phyloP scores from a whole-genome alignment of 352 stramenopile genomes.

The Globisporangium apiculatum region DNA sequence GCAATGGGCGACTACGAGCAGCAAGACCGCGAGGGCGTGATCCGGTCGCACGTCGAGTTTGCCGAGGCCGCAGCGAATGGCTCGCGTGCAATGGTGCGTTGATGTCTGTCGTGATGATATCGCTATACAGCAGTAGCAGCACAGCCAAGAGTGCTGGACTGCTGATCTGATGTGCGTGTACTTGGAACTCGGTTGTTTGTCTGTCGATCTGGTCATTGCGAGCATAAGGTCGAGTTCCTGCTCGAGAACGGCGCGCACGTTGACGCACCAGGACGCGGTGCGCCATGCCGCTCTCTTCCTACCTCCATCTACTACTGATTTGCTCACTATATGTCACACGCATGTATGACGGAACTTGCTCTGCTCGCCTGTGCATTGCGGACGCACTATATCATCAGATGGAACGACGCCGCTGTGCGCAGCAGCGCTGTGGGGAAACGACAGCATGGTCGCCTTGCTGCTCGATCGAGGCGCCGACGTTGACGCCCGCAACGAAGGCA shows the following conservation, averaged over 20 bases:
- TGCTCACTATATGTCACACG: no score
- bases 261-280: conserved; percentile 42
- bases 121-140: background rate
- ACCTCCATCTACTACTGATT: no score
- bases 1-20: conserved; percentile 23
- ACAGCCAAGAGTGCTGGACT: background rate
- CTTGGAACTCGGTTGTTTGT: background rate
- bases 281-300: no score
- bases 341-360: no score
- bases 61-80: conserved; percentile 56
- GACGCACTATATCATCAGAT: conserved; percentile 19
- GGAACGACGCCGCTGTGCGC: conserved; percentile 56
- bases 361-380: no score
- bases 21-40: conserved; percentile 32
- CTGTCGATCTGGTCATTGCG: no score
- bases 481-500: conserved; percentile 49
- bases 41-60: conserved; percentile 56
- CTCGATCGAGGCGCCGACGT: conserved; percentile 50
- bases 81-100: conserved; percentile 41
- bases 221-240: conserved; percentile 43
- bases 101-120: background rate
- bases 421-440: conserved; percentile 55
- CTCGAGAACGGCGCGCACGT: conserved; percentile 45
- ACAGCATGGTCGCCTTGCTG: conserved; percentile 53
- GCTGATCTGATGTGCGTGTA: background rate